Evolutionary conservation across 2,329 filamentous ascomycete species (phyloP), one percentile per base, ranked within the genome.

Genomic region (Sclerotinia trifoliorum): DNA sequence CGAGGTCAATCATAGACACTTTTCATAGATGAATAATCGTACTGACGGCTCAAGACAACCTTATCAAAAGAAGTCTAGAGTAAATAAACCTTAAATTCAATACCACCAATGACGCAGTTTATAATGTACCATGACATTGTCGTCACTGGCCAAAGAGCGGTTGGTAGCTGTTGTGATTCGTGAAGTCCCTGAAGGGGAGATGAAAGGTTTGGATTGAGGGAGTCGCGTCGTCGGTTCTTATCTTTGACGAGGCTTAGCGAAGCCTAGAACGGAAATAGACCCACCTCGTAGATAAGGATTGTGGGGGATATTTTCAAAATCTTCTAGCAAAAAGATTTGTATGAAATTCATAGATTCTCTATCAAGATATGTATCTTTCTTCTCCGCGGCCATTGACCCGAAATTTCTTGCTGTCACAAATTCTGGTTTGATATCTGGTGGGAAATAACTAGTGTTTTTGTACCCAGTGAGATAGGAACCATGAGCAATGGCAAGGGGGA

Each of bases 171-270:
- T 35, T 48, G n/a, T 46, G 11, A 10, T 17, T 17, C 15, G 39
- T 17, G 13, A 26, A n/a, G 48, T 13, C 17, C 46, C 24, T 19
- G 11, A 17, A 42, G 24, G 10, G 51, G 4, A 24, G 26, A 35
- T 35, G 11, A 58, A 57, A 15, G 15, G 7, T 44, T 21, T 35
- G 32, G 52, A 32, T 35, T 42, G 21, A 44, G 42, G 29, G 42
- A 51, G 29, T 51, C 26, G 52, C n/a, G 54, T 58, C 46, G 29
- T 63, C 15, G 29, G 13, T 46, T 39, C 63, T 65, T 65, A 65
- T 65, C 63, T 65, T 58, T 58, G 63, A 65, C 39, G 35, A 57
- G 52, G 63, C 39, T 46, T 46, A 57, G 51, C 63, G 51, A 65
- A 26, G 29, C 63, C 39, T n/a, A 24, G 32, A 57, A 46, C 6